Evolutionary conservation across 306 rosid species (phyloP).

Genomic region (Echinosophora koreensis): DNA sequence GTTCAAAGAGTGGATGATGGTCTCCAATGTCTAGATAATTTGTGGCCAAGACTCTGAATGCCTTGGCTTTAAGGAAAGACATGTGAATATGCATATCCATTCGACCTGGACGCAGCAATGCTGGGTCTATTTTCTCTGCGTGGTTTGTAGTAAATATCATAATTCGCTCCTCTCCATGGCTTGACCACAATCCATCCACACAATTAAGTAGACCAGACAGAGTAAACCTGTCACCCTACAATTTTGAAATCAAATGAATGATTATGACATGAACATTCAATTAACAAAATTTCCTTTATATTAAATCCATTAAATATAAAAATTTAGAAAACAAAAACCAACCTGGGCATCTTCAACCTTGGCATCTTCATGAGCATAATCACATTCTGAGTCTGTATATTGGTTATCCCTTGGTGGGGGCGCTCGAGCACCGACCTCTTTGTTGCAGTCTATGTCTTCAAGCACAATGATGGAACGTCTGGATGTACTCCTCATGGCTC

Average conservation of each 20-base stretch:
- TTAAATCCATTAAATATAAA: too few species aligned
- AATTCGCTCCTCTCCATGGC: conserved; percentile 61
- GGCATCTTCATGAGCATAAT: not conserved
- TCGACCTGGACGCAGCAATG: conserved; percentile 56
- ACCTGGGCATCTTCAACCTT: not conserved
- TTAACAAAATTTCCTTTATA: not conserved
- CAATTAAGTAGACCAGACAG: conserved; percentile 50
- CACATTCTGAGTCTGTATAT: not conserved
- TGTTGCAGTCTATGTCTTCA: conserved; percentile 61
- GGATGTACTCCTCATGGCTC: conserved; percentile 34
- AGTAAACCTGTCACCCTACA: conserved; percentile 11
- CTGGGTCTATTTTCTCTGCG: conserved; percentile 53
- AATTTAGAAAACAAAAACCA: not conserved
- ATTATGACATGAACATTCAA: too few species aligned
- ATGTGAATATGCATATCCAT: conserved; percentile 61
- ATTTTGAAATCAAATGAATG: too few species aligned
- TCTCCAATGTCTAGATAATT: conserved; percentile 49
- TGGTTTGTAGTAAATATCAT: conserved; percentile 61
- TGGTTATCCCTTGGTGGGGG: too few species aligned
- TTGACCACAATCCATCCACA: conserved; percentile 61
- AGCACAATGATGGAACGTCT: conserved; percentile 55
- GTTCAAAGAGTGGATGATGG: not conserved
- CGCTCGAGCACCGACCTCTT: conserved; percentile 45
- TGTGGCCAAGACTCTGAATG: conserved; percentile 46
- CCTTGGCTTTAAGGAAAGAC: conserved; percentile 49